Evolutionary conservation across 139 green algal species (phyloP), one percentile per base, ranked within the genome.

Genomic region (Chlamydomonas incerta): DNA sequence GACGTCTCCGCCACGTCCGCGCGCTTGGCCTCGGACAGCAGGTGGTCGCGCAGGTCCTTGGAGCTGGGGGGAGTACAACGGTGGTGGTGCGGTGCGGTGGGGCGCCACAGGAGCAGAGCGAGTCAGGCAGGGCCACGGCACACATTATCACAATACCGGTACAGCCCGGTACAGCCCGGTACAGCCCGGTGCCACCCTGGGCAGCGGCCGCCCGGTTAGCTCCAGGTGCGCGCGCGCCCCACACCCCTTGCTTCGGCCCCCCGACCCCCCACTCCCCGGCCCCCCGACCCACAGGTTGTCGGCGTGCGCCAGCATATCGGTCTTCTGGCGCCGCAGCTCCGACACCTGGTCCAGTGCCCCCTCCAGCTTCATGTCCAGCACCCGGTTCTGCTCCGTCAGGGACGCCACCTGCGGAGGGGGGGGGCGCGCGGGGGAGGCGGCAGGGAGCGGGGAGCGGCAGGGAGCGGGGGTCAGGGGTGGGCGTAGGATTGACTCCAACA

Each of bases 11-110:
- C 85, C 18, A 58, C 47, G 66, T 89, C 85, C 0, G 85, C 85
- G 24, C 85, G 75, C 75, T 81, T 89, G 29, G 66, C 52, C 68
- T 89, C 85, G 8, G 75, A 62, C 75, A 86, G 50, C 41, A 89
- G 85, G 37, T 82, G 72, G 17, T 76, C 76, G 28, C 85, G 75
- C 52, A 89, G 57, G 58, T 89, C 85, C 74, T 89, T 85, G 46
- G 79, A 85, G 26, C 79, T 85, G 63, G 0, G 8, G 55, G 55
- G 6, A 2, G 21, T 23, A 10, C 3, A 15, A 3, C 2, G 28
- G 28, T 35, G n/a, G n/a, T 20, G 5, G n/a, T 37, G 63, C 3
- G 37, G 63, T 3, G 11, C 3, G 13, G 63, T 24, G n/a, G 37
- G 29, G 14, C 29, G 17, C 63, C 37, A 15, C 2, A 35, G 13